Evolutionary conservation across 2,329 filamentous ascomycete genomes (phyloP), one percentile per base, ranked within the genome.

Genomic region (Acrocalymma vagum): DNA sequence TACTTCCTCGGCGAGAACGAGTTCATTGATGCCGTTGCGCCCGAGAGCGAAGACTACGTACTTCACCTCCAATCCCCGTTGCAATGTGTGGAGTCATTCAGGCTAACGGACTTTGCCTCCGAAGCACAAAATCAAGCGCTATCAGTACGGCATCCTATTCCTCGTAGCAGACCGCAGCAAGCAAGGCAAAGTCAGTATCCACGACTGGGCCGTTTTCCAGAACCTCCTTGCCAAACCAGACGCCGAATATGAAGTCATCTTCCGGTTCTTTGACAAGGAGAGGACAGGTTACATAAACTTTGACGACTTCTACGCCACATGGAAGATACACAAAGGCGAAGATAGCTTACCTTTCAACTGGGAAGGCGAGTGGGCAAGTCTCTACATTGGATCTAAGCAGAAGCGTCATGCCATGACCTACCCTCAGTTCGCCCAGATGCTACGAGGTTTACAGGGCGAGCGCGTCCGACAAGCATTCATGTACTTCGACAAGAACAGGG

Each of bases 201-300:
- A 84, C 45, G 94, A 99, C 75, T 99, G 93, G 91, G 85, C 82
- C 30, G 87, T 88, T 52, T 99, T 97, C 72, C 90, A 96, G 75
- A 95, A 95, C 76, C 82, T 99, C 51, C 85, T 99, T 44, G 80
- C 81, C 57, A 97, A 96, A 75, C 88, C 94, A 48, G 94, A 97
- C 66, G 94, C 94, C 70, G 94, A 99, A 76, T 99, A 99, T 75
- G 92, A 97, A 72, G 96, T 99, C 60, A 93, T 94, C 11, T 99
- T 97, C 76, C 89, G 94, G 60, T 82, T 99, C 39, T 99, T 99
- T 73, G 93, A 97, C 66, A 81, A 90, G 59, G 85, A 93, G 35
- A 83, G 88, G 48, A 88, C 84, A 14, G 94, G 94, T 47, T 82
- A 82, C 32, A 90, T 99, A 63, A 93, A 92, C 69, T 96, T 93